Evolutionary conservation across 805 yeast genomes (phyloP).

Genomic region (Wickerhamomyces hampshirensis): DNA sequence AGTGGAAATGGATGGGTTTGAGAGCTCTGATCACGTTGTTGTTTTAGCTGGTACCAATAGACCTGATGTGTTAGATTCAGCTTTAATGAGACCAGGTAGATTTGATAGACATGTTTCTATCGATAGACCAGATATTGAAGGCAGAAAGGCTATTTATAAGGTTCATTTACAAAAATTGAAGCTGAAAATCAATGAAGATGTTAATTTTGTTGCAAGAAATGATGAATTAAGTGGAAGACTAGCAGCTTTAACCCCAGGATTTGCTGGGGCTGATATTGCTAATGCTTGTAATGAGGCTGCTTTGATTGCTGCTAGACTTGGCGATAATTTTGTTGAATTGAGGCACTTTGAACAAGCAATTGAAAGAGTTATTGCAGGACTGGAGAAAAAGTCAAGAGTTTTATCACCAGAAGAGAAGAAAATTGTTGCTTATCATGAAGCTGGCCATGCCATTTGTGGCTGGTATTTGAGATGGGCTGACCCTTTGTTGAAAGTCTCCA

Average conservation of each 20-base stretch:
- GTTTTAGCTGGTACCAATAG: slow-evolving; percentile 94
- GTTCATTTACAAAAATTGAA: slow-evolving; percentile 70
- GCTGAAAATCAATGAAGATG: slow-evolving; percentile 36
- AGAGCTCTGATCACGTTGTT: slow-evolving; percentile 82
- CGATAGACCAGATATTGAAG: slow-evolving; percentile 85
- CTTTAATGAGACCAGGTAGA: slow-evolving; percentile 90
- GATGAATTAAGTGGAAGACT: slow-evolving; percentile 74
- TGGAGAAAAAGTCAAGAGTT: slow-evolving; percentile 79
- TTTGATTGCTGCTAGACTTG: slow-evolving; percentile 80
- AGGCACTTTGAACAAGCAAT: slow-evolving; percentile 87
- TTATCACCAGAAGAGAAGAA: slow-evolving; percentile 76
- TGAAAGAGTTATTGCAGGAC: slow-evolving; percentile 93
- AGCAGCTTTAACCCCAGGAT: slow-evolving; percentile 92
- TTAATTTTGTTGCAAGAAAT: slow-evolving; percentile 36
- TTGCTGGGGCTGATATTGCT: slow-evolving; percentile 95
- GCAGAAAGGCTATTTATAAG: slow-evolving; percentile 79
- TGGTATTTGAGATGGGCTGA: slow-evolving; percentile 88
- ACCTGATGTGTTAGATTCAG: slow-evolving; percentile 85
- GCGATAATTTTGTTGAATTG: slow-evolving; percentile 55
- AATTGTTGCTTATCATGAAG: slow-evolving; percentile 91
- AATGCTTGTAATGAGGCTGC: slow-evolving; percentile 95
- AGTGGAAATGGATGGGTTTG: slow-evolving; percentile 96
- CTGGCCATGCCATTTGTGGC: slow-evolving; percentile 95
- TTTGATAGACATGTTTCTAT: slow-evolving; percentile 86
- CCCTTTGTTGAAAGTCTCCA: slow-evolving; percentile 88